Base-by-base conservation (phyloP, 164 flowering plant genomes). In the Aristolochia contorta region DNA sequence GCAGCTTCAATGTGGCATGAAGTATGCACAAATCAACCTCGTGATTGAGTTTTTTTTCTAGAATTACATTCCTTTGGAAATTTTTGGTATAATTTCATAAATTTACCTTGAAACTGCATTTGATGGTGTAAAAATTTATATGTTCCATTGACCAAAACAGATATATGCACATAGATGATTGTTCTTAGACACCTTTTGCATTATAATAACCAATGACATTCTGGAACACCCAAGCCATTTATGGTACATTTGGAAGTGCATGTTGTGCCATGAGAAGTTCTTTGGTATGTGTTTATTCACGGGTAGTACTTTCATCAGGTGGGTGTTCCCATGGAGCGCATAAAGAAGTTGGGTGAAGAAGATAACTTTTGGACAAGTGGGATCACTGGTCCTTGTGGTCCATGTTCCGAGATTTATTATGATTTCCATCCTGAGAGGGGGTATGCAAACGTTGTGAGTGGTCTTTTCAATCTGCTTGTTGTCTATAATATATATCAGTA, bases 281-380 rank as follows among this genome's bases (percentile, higher is more conserved):
- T 37, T 37, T 8, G 5, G 43, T 37, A 3, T 37, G 43, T 37
- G 43, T 37, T 37, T 37, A 37, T 37, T 37, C 12, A 37, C 10
- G 9, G 32, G 20, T 47, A 48, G 54, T 62, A 69, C 64, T 75
- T 75, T 74, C 63, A 60, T 65, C 81, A 91, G 97, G 65, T 91
- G 48, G 93, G 96, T 65, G 78, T 92, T 74, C 96, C 98, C 49
- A 73, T 65, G 58, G 84, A 89, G 64, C 91, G 84, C 61, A 87
- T 92, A 65, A 92, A 85, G 71, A 82, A 84, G 62, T 81, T 92
- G 87, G 98, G 96, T 57, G 93, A 75, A 67, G 95, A 85, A 13
- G 98, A 92, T 75, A 92, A 92, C 82, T 92, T 92, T 59, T 92
- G 96, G 98, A 83, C 79, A 4, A 92, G 96, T 80, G 98, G 98